Base-by-base conservation (phyloP, 371 early-diverging fungal species). In the Capillidium rhysosporum region DNA sequence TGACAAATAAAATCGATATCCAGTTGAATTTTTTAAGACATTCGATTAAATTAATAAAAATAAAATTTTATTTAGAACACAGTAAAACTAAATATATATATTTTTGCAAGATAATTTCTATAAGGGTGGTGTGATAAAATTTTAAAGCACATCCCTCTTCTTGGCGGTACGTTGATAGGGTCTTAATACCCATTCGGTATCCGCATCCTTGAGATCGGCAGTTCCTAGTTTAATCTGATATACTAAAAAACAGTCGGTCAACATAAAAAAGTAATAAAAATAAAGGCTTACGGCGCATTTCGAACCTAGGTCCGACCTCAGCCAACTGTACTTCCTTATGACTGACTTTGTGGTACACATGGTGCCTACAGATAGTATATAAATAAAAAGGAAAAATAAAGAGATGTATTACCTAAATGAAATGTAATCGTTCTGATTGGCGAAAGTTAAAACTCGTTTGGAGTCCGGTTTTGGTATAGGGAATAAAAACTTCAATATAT, bases 271-370 rank as follows among this genome's bases (percentile, higher is more conserved):
- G n/a, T n/a, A n/a, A 21, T 0, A 5, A 40, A 51, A 21, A 23
- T 49, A 26, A 41, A 18, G 45, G 66, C 76, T 65, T 72, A 84
- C 84, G 76, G 69, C 86, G 73, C 91, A 96, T 87, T 66, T 96
- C 95, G 63, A 98, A 98, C 44, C 96, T 80, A 38, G 98, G 98
- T 0, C 95, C 94, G n/a, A 95, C 92, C 64, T 95, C 96, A 31
- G 89, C 87, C 45, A 98, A 68, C 59, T 89, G 82, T 1, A 91
- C 89, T 52, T 92, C 84, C 58, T 86, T 89, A 59, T 78, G 75
- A 38, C 76, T 80, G 30, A 80, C 75, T 68, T 91, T 89, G 47
- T 79, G 75, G 68, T 72, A 95, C 16, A 94, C 94, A 69, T 95
- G 94, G 61, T 98, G 97, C 62, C 94, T 79, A 62, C 16, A 29